Percentiles rank a stretch among this genome's conserved stretches.
Conservation (phyloP, 768 basidiomycete genomes). For the Suillus sp. region DNA sequence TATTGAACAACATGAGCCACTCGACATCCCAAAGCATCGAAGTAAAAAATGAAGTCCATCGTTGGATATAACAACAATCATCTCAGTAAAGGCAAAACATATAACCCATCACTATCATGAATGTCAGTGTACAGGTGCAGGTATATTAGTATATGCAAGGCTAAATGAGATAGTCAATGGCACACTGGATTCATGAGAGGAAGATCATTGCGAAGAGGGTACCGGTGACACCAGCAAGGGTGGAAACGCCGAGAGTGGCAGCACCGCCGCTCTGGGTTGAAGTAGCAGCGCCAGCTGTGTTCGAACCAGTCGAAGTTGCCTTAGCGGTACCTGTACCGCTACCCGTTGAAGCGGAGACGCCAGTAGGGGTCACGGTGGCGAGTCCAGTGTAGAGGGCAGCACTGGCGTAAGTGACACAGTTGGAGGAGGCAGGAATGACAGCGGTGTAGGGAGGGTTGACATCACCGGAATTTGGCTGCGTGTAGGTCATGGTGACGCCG, state of each 20-base stretch:
- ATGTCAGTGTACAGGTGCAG: neutral
- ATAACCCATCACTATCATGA: slow-evolving; percentile 2
- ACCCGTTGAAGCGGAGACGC: neutral
- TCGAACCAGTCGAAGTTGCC: slow-evolving; percentile 16
- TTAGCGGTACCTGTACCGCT: neutral
- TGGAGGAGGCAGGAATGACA: slow-evolving; percentile 42
- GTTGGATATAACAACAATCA: neutral
- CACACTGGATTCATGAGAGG: slow-evolving; percentile 35
- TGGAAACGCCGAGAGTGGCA: slow-evolving; percentile 32
- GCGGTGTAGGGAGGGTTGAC: slow-evolving; percentile 44
- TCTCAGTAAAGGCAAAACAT: neutral
- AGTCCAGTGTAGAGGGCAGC: slow-evolving; percentile 37
- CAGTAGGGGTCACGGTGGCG: slow-evolving; percentile 17
- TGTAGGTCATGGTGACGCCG: slow-evolving; percentile 46
- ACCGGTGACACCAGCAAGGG: slow-evolving; percentile 36
- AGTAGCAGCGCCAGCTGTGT: slow-evolving; percentile 19
- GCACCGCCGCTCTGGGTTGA: slow-evolving; percentile 25
- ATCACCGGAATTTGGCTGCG: slow-evolving; percentile 41
- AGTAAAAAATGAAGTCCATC: slow-evolving; percentile 1
- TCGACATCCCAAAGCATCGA: neutral
- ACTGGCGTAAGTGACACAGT: slow-evolving; percentile 43
- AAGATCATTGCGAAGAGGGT: slow-evolving; percentile 39
- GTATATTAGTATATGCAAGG: slow-evolving; percentile 6
- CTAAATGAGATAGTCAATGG: neutral
- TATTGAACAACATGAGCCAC: neutral